Conservation (phyloP, 2,329 filamentous ascomycete genomes). For the Colletotrichum sp. region DNA sequence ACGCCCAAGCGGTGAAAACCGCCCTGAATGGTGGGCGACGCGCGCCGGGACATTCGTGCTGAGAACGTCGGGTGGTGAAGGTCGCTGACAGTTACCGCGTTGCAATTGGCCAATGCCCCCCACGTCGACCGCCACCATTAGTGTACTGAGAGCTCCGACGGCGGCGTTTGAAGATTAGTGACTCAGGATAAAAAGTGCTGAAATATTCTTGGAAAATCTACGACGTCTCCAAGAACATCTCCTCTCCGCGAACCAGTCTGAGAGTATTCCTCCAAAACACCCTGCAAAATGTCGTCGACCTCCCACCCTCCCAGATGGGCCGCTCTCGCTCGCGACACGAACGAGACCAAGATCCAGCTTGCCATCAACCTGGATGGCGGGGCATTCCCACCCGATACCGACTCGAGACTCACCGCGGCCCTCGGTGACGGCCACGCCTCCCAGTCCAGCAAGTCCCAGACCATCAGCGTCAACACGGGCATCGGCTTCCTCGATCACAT, state of each 20-base stretch:
- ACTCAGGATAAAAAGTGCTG: not conserved
- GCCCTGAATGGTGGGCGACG: not conserved
- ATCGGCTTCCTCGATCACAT: conserved; percentile 99
- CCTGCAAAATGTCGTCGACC: conserved; percentile 7
- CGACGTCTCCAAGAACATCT: not conserved
- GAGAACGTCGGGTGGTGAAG: not conserved
- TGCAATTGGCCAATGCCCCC: conserved; percentile 21
- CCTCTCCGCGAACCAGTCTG: not conserved
- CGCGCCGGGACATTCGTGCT: not conserved
- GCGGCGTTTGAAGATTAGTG: conserved; percentile 3
- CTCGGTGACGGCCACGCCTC: conserved; percentile 73
- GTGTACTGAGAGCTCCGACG: conserved; percentile 9
- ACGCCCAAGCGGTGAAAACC: conserved; percentile 12
- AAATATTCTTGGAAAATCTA: not conserved
- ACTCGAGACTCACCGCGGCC: conserved; percentile 55
- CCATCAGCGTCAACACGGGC: conserved; percentile 87
- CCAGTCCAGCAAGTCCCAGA: conserved; percentile 83
- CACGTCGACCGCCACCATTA: not conserved
- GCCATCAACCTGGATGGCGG: conserved; percentile 94
- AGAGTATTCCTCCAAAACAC: not conserved
- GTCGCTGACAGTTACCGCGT: not conserved
- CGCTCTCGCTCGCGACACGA: conserved; percentile 86
- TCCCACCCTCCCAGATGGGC: conserved; percentile 64
- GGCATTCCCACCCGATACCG: conserved; percentile 69
- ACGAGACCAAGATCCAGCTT: conserved; percentile 96